Evolutionary conservation across 2,329 filamentous ascomycete genomes (phyloP), one percentile per base, ranked within the genome.

Genomic region (Amesomyces nigricolor): DNA sequence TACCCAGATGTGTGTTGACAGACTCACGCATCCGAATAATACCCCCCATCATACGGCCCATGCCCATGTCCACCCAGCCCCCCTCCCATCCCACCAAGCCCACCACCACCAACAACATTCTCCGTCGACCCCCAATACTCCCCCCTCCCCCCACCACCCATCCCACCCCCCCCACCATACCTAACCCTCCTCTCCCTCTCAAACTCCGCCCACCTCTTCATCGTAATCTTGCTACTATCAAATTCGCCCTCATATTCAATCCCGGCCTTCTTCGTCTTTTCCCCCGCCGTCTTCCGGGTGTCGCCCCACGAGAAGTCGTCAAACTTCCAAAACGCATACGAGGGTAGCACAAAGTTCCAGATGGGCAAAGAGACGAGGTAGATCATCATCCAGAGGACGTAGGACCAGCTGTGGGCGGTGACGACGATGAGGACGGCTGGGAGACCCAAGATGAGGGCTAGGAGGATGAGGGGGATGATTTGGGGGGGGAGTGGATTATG

Each of bases 261-360:
- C 32, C 89, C 89, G 2, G 81, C 88, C 74, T 92, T 94, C 77
- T 92, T 91, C 13, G 83, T 86, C 75, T 88, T 89, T 68, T 96
- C 92, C 29, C 91, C 91, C 0, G 86, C 89, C 40, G 92, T 96
- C 82, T 97, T 95, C 59, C 94, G 85, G 53, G 94, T 99, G 61
- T 99, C 95, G 67, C 94, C 94, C 94, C 94, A 99, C 55, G 89
- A 95, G 78, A 99, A 99, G 76, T 99, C 94, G 70, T 99, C 94
- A 70, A 99, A 99, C 75, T 99, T 97, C 94, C 94, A 99, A 78
- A 92, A 99, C 3, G 94, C 88, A 69, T 99, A 99, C 7, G 83
- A 83, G 0, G 94, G 94, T 8, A 99, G 83, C 38, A 99, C 79
- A 70, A 99, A 96, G 73, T 99, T 99, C 94, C 94, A 99, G 56